phyloP scores from a whole-genome alignment of 176 grass and related monocot genomes.

The Avena sativa region DNA sequence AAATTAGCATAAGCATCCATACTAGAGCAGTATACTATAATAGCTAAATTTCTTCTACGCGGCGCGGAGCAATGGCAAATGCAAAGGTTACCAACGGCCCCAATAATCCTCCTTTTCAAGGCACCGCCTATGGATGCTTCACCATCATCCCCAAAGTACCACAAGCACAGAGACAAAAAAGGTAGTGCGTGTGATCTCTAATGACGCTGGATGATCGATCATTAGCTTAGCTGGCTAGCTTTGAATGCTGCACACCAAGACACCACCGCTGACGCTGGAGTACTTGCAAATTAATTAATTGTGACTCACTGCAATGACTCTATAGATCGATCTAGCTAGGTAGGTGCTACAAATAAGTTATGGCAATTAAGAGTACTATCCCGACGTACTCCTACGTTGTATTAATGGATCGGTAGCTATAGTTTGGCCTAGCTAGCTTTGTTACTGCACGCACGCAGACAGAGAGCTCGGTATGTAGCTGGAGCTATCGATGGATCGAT shows the following conservation, averaged over 20 bases:
- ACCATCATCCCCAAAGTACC: not conserved
- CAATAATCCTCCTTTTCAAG: not conserved
- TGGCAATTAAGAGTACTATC: not conserved
- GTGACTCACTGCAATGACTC: too few relatives aligned
- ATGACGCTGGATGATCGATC: not conserved
- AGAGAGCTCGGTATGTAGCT: not conserved
- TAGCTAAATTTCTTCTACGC: too few relatives aligned
- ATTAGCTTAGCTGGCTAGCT: not conserved
- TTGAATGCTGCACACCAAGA: not conserved
- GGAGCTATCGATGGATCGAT: not conserved
- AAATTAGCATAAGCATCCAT: not conserved
- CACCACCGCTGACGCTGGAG: not conserved
- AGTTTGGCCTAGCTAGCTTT: not conserved
- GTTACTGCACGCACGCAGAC: not conserved
- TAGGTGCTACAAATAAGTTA: not conserved
- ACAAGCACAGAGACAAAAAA: not conserved
- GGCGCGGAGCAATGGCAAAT: not conserved
- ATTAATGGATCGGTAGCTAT: not conserved
- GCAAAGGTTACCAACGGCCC: not conserved
- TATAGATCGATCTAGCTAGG: too few relatives aligned
- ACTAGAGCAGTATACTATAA: too few relatives aligned
- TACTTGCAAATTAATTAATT: too few relatives aligned
- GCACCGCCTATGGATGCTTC: not conserved
- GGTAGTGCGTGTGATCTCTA: not conserved
- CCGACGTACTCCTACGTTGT: too few relatives aligned